Evolutionary conservation across 2,329 filamentous ascomycete genomes (phyloP).

Genomic region (Dactylellina sp.): DNA sequence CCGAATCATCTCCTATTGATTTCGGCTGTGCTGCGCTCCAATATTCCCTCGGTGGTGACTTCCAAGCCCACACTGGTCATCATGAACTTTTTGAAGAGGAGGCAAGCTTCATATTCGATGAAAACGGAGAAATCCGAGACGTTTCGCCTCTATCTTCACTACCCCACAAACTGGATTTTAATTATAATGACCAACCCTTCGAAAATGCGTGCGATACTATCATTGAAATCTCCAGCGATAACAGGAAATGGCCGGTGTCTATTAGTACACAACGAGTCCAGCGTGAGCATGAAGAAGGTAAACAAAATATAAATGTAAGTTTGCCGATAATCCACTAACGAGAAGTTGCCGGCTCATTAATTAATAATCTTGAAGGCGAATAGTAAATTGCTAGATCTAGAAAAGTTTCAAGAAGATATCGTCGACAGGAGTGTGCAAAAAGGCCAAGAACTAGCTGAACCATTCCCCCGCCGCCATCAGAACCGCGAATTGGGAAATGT

Average conservation of each 20-base stretch:
- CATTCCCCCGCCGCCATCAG: conserved; percentile 27
- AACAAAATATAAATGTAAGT: conserved; percentile 13
- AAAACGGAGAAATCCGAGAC: conserved; percentile 59
- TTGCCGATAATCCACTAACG: background rate
- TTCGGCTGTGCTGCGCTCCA: conserved; percentile 7
- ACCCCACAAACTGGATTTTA: background rate
- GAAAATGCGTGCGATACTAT: background rate
- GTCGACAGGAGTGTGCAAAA: background rate
- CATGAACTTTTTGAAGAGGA: conserved; percentile 49
- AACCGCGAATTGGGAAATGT: background rate
- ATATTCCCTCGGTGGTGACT: conserved; percentile 16
- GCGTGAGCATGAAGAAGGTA: conserved; percentile 46
- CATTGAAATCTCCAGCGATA: conserved; percentile 13
- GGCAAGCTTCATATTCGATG: conserved; percentile 59
- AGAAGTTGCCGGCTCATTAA: background rate
- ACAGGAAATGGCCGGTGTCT: conserved; percentile 4
- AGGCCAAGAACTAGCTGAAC: conserved; percentile 4
- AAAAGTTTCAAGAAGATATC: conserved; percentile 11
- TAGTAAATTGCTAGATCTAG: conserved; percentile 27
- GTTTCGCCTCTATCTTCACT: conserved; percentile 6
- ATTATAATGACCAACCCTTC: background rate
- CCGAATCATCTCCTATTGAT: conserved; percentile 33
- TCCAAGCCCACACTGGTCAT: background rate
- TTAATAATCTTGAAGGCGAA: conserved; percentile 4
- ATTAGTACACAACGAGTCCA: conserved; percentile 18